These are phyloP conservation scores for Leccinum broughii DNA, from an alignment of 768 basidiomycete genomes.

Conservation along the genomic window DNA sequence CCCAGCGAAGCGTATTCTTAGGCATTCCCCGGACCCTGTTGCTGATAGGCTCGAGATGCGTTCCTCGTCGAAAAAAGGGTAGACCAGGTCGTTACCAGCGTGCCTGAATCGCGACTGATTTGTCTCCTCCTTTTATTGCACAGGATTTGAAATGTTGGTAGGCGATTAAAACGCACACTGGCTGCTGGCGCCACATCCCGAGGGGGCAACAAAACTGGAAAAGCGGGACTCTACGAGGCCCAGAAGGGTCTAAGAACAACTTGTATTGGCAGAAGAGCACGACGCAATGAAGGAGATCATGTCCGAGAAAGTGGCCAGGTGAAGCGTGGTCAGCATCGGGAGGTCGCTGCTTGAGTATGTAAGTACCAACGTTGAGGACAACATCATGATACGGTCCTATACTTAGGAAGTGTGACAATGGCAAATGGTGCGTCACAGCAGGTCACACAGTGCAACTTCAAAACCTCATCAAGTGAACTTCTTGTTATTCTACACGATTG, in stretches of 20 bases:
- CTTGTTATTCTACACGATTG: not conserved
- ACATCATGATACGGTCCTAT: no score
- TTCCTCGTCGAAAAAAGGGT: conserved; percentile 19
- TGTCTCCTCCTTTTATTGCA: conserved; percentile 14
- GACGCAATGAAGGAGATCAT: conserved; percentile 44
- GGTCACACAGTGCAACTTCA: not conserved
- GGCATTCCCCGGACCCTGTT: conserved; percentile 71
- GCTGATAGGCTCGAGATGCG: conserved; percentile 83
- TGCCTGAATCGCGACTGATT: not conserved
- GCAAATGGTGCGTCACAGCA: not conserved
- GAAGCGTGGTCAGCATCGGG: no score
- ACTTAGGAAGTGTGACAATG: no score
- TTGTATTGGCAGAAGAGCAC: conserved; percentile 49
- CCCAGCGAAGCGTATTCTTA: conserved; percentile 95
- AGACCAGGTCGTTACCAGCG: no score
- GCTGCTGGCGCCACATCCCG: no score
- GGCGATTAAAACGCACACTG: no score
- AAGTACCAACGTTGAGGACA: no score
- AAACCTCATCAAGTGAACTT: no score
- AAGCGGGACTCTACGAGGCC: conserved; percentile 30
- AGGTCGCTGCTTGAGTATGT: no score
- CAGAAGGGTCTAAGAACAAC: conserved; percentile 47
- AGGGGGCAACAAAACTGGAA: no score
- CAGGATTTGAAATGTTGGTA: no score
- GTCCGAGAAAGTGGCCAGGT: conserved; percentile 48